phyloP scores from a whole-genome alignment of 441 rosid genomes.

The Metrosideros polymorpha region DNA sequence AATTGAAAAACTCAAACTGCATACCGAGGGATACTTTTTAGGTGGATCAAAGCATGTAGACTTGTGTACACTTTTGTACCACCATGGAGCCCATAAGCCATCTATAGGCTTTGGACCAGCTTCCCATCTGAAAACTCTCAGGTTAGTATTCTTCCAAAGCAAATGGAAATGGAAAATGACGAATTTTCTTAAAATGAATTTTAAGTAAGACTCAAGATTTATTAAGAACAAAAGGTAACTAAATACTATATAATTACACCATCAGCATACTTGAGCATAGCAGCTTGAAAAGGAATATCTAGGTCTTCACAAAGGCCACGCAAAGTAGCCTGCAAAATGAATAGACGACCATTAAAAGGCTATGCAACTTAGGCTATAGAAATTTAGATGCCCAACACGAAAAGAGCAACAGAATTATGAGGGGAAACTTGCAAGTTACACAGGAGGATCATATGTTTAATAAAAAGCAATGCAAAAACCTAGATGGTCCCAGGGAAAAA shows the following conservation, averaged over 20 bases:
- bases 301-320: constrained; percentile 71
- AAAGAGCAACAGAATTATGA: background rate
- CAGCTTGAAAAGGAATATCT: constrained; percentile 65
- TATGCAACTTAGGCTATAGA: background rate
- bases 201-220: background rate
- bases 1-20: constrained; percentile 2
- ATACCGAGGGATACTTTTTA: constrained; percentile 44
- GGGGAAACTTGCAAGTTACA: background rate
- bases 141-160: background rate
- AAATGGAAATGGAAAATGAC: background rate
- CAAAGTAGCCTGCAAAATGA: constrained; percentile 45
- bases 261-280: constrained; percentile 56
- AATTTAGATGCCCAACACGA: background rate
- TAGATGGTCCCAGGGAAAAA: background rate
- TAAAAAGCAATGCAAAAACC: background rate
- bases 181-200: background rate
- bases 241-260: background rate
- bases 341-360: background rate
- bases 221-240: background rate
- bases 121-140: constrained; percentile 52
- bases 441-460: background rate
- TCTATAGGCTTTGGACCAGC: constrained; percentile 76
- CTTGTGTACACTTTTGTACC: constrained; percentile 60
- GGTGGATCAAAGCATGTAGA: constrained; percentile 46
- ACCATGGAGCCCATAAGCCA: constrained; percentile 87